Percentiles rank a stretch among this genome's conserved stretches.
These are phyloP conservation scores for Suillus clintonianus DNA, from an alignment of 768 basidiomycete genomes.

Conservation along the genomic window DNA sequence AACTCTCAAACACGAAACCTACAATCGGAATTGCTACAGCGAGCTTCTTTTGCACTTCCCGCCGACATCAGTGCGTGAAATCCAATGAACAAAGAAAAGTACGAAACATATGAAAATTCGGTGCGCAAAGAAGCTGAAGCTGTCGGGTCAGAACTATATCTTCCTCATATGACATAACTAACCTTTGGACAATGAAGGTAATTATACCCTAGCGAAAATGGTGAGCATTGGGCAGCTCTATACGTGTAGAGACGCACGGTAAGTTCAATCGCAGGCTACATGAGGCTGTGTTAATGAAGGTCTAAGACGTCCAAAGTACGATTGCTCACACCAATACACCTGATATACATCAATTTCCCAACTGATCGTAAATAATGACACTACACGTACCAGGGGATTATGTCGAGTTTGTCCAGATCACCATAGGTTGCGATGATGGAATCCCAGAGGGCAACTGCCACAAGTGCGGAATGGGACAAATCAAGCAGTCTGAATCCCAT, in stretches of 20 bases:
- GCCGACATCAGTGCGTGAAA: neutral
- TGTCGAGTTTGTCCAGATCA: slow-evolving; percentile 7
- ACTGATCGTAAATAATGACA: neutral
- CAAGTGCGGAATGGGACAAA: slow-evolving; percentile 23
- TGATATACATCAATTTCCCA: neutral
- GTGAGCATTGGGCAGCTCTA: neutral
- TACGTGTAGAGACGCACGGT: slow-evolving; percentile 14
- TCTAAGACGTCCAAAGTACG: neutral
- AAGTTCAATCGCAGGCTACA: slow-evolving; percentile 20
- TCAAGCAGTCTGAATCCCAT: slow-evolving; percentile 21
- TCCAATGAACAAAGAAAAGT: neutral
- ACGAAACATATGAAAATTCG: slow-evolving; percentile 23
- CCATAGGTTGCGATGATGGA: slow-evolving; percentile 24
- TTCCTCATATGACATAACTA: neutral
- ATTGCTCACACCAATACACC: slow-evolving; percentile 26
- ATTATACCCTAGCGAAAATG: slow-evolving; percentile 18
- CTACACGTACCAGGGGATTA: slow-evolving; percentile 24
- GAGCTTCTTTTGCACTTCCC: slow-evolving; percentile 14
- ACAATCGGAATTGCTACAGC: slow-evolving; percentile 20
- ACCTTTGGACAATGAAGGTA: slow-evolving; percentile 28
- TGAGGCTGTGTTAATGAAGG: neutral
- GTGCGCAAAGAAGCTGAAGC: slow-evolving; percentile 23
- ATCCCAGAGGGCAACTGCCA: slow-evolving; percentile 25
- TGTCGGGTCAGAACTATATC: neutral
- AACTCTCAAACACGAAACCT: neutral